Evolutionary conservation across 495 filamentous ascomycete species (phyloP).

Genomic region (Pyronema omphalodes): DNA sequence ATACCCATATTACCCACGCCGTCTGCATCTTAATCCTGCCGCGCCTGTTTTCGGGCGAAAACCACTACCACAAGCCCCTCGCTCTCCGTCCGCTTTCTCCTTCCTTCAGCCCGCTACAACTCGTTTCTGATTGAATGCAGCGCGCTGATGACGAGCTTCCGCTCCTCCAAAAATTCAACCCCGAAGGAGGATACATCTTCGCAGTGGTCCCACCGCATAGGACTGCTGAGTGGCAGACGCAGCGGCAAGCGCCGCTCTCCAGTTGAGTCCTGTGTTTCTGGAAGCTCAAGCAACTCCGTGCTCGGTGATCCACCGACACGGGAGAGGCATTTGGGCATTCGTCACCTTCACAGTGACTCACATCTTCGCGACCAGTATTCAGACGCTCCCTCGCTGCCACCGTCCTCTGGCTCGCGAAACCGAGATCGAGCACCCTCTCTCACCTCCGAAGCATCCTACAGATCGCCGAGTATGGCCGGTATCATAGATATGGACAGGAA

Average conservation of each 20-base stretch:
- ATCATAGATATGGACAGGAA: slow-evolving; percentile 61
- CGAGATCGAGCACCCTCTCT: slow-evolving; percentile 15
- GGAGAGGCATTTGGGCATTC: slow-evolving; percentile 20
- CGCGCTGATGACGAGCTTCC: slow-evolving; percentile 21
- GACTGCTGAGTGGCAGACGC: slow-evolving; percentile 19
- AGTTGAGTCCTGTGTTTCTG: slow-evolving; percentile 23
- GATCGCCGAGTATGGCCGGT: slow-evolving; percentile 42
- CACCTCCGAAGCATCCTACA: slow-evolving; percentile 19
- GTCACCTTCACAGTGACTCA: slow-evolving; percentile 22
- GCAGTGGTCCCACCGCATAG: slow-evolving; percentile 21
- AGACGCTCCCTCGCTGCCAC: slow-evolving; percentile 12
- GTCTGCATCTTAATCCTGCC: not conserved
- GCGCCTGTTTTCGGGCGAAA: slow-evolving; percentile 1
- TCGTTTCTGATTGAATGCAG: not conserved
- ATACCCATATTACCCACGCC: no score
- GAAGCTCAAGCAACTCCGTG: slow-evolving; percentile 18
- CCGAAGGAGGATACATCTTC: slow-evolving; percentile 20
- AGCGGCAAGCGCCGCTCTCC: slow-evolving; percentile 24
- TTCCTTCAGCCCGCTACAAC: no score
- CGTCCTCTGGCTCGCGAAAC: slow-evolving; percentile 15
- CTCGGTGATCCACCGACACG: slow-evolving; percentile 21
- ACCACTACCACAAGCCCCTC: not conserved
- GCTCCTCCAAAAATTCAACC: slow-evolving; percentile 19
- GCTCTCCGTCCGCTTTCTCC: not conserved
- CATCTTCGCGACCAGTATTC: slow-evolving; percentile 19